Conservation (phyloP, 768 basidiomycete genomes). For the Lactarius sp. region DNA sequence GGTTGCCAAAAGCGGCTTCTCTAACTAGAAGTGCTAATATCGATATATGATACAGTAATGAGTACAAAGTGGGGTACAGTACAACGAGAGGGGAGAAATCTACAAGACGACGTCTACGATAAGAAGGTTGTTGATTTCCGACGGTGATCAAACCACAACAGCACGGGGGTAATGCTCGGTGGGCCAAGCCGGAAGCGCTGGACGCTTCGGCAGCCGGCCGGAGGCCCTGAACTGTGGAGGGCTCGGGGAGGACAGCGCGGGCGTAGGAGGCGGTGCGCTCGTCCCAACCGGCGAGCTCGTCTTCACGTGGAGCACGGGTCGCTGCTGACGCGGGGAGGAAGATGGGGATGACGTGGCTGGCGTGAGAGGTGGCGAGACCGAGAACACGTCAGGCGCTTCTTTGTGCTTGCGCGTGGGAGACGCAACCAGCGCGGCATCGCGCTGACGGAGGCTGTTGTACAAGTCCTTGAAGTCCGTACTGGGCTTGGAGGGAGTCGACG, state of each 20-base stretch:
- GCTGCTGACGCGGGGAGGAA: slow-evolving; percentile 16
- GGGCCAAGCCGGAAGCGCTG: slow-evolving; percentile 13
- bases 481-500: slow-evolving; percentile 18
- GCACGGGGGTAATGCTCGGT: slow-evolving; percentile 16
- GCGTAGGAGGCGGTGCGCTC: slow-evolving; percentile 17
- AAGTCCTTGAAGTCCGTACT: slow-evolving; percentile 20
- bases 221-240: slow-evolving; percentile 10
- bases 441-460: slow-evolving; percentile 14
- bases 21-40: not conserved
- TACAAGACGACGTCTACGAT: not conserved
- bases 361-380: slow-evolving; percentile 15
- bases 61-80: slow-evolving; percentile 1
- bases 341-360: slow-evolving; percentile 28
- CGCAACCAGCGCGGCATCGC: not conserved
- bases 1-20: not conserved
- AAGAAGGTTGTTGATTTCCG: not conserved
- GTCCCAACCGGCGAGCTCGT: slow-evolving; percentile 19
- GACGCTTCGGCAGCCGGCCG: slow-evolving; percentile 18
- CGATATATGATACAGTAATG: not conserved
- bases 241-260: slow-evolving; percentile 8
- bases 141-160: slow-evolving; percentile 15
- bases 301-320: slow-evolving; percentile 20
- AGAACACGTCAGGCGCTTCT: not conserved
- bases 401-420: not conserved
- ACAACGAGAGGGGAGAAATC: not conserved